Conservation (phyloP, 2,329 filamentous ascomycete species). For the Scytalidium lignicola region DNA sequence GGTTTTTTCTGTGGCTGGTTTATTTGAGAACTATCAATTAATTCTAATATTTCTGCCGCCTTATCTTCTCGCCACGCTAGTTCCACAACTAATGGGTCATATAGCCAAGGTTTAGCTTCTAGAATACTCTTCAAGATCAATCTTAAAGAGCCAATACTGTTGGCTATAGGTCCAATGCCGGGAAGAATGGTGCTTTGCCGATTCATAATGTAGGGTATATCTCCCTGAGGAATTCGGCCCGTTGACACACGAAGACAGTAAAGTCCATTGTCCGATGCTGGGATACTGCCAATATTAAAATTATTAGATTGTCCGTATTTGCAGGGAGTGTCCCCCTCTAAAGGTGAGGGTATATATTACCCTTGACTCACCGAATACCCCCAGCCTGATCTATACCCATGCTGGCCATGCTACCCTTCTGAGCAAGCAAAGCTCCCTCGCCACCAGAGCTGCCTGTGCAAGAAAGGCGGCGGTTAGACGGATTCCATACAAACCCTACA, state of each 20-base stretch:
- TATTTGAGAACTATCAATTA: no score
- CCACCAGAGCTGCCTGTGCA: conserved; percentile 58
- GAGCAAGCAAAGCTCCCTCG: conserved; percentile 42
- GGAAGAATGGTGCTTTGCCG: conserved; percentile 57
- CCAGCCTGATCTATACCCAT: conserved; percentile 38
- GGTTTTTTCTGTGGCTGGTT: conserved; percentile 31
- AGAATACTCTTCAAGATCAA: conserved; percentile 51
- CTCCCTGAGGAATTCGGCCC: conserved; percentile 24
- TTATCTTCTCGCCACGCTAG: conserved; percentile 53
- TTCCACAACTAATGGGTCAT: conserved; percentile 57
- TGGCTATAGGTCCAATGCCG: conserved; percentile 56
- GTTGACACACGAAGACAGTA: conserved; percentile 8
- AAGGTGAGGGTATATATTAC: no score
- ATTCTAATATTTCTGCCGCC: conserved; percentile 29
- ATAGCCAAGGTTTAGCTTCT: conserved; percentile 53
- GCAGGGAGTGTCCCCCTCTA: no score
- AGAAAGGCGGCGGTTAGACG: conserved; percentile 46
- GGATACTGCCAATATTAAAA: conserved; percentile 13
- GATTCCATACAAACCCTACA: conserved; percentile 47
- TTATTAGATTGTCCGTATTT: no score
- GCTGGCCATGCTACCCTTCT: conserved; percentile 35
- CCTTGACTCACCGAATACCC: conserved; percentile 28
- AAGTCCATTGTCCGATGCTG: conserved; percentile 29
- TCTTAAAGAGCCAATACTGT: conserved; percentile 44
- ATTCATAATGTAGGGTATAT: conserved; percentile 1